These are phyloP conservation scores for Liriodendron chinense DNA, from an alignment of 164 flowering plant genomes.

Conservation along the genomic window DNA sequence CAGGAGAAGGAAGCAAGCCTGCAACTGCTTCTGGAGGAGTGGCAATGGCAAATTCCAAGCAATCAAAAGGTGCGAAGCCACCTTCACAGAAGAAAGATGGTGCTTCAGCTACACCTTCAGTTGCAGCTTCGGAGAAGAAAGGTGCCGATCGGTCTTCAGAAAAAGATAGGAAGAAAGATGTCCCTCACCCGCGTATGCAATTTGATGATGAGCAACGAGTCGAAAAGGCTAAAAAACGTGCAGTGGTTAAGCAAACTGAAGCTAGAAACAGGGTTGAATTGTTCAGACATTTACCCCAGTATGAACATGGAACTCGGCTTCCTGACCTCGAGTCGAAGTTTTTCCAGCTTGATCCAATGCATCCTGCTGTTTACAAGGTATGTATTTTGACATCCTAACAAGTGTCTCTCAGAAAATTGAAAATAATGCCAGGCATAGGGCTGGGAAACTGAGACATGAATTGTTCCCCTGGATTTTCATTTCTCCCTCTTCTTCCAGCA, in stretches of 20 bases:
- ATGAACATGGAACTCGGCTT: conserved; percentile 91
- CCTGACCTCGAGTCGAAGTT: conserved; percentile 84
- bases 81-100: conserved; percentile 49
- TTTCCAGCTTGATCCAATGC: conserved; percentile 79
- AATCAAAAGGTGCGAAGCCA: conserved; percentile 47
- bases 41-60: conserved; percentile 38
- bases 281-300: conserved; percentile 78
- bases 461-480: neutral
- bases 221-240: conserved; percentile 85
- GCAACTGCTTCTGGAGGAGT: conserved; percentile 35
- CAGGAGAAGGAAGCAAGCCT: conserved; percentile 31
- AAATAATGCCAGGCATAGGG: neutral
- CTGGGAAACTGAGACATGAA: neutral
- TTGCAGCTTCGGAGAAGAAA: conserved; percentile 51
- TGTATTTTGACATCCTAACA: conserved; percentile 12
- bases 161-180: conserved; percentile 85
- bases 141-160: conserved; percentile 65
- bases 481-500: neutral
- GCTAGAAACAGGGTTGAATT: conserved; percentile 85
- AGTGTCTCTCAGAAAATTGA: neutral
- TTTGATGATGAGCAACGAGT: conserved; percentile 75
- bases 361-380: conserved; percentile 96
- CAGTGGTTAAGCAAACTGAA: conserved; percentile 83
- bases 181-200: conserved; percentile 78
- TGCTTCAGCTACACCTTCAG: conserved; percentile 38